Conservation (phyloP, 1,284 basidiomycete species). For the Caloboletus inedulis region DNA sequence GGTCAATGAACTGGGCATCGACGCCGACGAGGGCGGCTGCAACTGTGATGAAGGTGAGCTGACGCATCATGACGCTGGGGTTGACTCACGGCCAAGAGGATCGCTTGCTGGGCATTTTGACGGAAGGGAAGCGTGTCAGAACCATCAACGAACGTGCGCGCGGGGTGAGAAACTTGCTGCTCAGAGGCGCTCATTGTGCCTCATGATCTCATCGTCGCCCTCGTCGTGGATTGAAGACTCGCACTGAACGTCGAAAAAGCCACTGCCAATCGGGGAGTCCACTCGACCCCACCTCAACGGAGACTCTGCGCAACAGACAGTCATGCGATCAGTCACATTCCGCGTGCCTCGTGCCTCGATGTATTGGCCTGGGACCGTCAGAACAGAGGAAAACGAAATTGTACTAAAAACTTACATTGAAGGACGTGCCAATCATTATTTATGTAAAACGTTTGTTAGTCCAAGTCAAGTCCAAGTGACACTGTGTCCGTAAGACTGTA, state of each 20-base stretch:
- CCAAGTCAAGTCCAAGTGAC: no score
- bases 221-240: neutral
- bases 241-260: neutral
- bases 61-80: constrained; percentile 11
- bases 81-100: neutral
- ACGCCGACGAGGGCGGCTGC: constrained; percentile 11
- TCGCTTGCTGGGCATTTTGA: neutral
- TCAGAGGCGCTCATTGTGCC: neutral
- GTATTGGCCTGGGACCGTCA: no score
- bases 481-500: no score
- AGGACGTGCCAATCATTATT: no score
- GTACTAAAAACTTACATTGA: no score
- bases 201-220: neutral
- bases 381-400: no score
- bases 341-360: no score
- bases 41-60: constrained; percentile 2
- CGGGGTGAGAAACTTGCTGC: neutral
- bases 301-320: neutral
- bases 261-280: neutral
- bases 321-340: neutral
- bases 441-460: no score
- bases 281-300: neutral
- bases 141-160: constrained; percentile 3
- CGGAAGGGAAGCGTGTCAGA: neutral
- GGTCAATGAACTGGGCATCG: constrained; percentile 23